Conservation (phyloP, 176 grass and related monocot genomes). For the Melocanna baccifera region DNA sequence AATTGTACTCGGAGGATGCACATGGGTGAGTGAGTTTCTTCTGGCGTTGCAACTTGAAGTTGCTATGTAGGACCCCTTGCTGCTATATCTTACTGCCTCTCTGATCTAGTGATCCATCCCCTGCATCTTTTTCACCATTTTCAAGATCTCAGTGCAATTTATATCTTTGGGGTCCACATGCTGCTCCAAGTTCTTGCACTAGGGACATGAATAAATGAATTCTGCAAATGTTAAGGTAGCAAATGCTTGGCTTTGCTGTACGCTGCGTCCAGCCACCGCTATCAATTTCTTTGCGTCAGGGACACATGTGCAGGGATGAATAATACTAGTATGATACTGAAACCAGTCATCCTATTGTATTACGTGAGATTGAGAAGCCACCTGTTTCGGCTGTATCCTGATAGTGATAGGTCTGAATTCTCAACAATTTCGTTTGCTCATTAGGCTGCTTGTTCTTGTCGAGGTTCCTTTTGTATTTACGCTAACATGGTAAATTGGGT, state of each 20-base stretch:
- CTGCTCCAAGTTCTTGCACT: not conserved
- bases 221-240: constrained; percentile 8
- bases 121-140: not conserved
- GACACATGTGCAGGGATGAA: not conserved
- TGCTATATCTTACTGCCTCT: not conserved
- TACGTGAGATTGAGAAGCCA: not conserved
- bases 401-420: not conserved
- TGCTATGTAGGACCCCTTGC: not conserved
- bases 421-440: not conserved
- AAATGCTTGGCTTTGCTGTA: not conserved
- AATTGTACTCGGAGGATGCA: constrained; percentile 34
- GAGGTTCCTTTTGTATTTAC: not conserved
- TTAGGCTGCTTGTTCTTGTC: constrained; percentile 4
- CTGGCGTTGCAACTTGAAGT: not conserved
- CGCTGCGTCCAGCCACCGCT: not conserved
- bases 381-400: not conserved
- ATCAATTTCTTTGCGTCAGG: not conserved
- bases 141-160: not conserved
- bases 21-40: constrained; percentile 48
- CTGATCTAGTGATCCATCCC: not conserved
- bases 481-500: not conserved
- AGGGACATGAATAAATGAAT: constrained; percentile 26
- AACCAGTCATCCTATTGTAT: not conserved
- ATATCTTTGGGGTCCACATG: not conserved
- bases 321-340: not conserved